Evolutionary conservation across 2,329 filamentous ascomycete genomes (phyloP), one percentile per base, ranked within the genome.

Genomic region (Scleromitrula shiraiana): DNA sequence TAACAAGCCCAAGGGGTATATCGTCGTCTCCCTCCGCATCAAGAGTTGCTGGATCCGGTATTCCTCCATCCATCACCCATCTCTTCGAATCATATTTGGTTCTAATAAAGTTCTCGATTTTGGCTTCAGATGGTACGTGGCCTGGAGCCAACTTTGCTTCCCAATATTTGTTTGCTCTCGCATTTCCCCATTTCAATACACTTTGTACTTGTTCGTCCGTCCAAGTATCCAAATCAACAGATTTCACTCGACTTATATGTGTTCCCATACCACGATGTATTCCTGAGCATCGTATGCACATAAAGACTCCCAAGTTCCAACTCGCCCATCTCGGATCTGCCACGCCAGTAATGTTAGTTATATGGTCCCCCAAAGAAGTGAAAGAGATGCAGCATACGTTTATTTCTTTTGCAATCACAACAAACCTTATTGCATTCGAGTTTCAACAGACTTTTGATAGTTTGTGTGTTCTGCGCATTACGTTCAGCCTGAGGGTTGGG

Each of bases 61-160:
- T 91, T 5, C 82, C 82, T 1, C 93, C 93, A 52, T 98, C 93
- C 90, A 97, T 97, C n/a, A 89, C 85, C 93, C 93, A 98, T 70
- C 94, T 78, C 78, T 95, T 97, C 46, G 93, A 85, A 67, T 98
- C 93, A 68, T 98, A 98, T 69, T 98, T 98, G 49, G 94, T 98
- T 57, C 93, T 83, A 61, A 98, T 97, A 64, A 98, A 98, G 74
- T 97, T 98, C 76, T 98, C 93, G 60, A 98, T 97, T 76, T 98
- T 98, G 57, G 86, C 79, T 72, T 98, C 94, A 19, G 91, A 95
- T 1, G 93, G 93, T 39, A 91, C 81, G 68, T 98, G 93, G 51
- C 90, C 90, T 12, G 84, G 71, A 2, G 91, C 89, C 62, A 98
- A 71, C 71, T 97, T 98, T 53, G 87, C 80, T 69, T 98, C 94